Evolutionary conservation across 1,139 yeast species (phyloP).

Genomic region (Hansenula lynferdii): DNA sequence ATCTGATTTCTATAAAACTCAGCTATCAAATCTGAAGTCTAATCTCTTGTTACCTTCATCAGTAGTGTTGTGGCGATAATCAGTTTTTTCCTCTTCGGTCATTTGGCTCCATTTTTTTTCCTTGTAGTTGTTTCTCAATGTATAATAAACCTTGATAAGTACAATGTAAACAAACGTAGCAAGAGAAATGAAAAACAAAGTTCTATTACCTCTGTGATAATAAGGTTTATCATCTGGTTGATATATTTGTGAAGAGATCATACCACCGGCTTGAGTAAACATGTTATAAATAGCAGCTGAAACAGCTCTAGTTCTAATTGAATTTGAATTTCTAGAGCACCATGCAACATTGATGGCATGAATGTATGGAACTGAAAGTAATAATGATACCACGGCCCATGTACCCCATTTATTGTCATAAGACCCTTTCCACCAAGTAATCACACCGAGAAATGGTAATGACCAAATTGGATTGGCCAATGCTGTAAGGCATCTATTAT

Average conservation of each 20-base stretch:
- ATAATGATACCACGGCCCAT: constrained; percentile 39
- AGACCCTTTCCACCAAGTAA: constrained; percentile 47
- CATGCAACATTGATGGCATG: constrained; percentile 55
- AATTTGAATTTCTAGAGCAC: constrained; percentile 56
- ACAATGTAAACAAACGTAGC: constrained; percentile 24
- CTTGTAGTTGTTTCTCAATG: constrained; percentile 34
- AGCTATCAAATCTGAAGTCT: constrained; percentile 30
- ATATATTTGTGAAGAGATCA: constrained; percentile 50
- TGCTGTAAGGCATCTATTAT: constrained; percentile 32
- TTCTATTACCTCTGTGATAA: constrained; percentile 51
- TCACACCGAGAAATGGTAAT: constrained; percentile 35
- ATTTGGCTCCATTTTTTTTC: constrained; percentile 36
- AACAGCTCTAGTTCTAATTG: constrained; percentile 53
- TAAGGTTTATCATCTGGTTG: constrained; percentile 52
- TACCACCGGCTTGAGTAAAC: constrained; percentile 51
- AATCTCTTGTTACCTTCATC: constrained; percentile 44
- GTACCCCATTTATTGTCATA: constrained; percentile 45
- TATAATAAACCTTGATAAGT: constrained; percentile 32
- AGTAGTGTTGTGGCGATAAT: constrained; percentile 31
- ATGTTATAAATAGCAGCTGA: constrained; percentile 61
- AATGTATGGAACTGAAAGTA: constrained; percentile 38
- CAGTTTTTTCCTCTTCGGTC: constrained; percentile 34
- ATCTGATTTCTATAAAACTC: too few relatives aligned
- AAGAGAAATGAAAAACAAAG: constrained; percentile 34
- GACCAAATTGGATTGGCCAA: constrained; percentile 35